Evolutionary conservation across 805 yeast genomes (phyloP).

Genomic region (Lipomyces sp.): DNA sequence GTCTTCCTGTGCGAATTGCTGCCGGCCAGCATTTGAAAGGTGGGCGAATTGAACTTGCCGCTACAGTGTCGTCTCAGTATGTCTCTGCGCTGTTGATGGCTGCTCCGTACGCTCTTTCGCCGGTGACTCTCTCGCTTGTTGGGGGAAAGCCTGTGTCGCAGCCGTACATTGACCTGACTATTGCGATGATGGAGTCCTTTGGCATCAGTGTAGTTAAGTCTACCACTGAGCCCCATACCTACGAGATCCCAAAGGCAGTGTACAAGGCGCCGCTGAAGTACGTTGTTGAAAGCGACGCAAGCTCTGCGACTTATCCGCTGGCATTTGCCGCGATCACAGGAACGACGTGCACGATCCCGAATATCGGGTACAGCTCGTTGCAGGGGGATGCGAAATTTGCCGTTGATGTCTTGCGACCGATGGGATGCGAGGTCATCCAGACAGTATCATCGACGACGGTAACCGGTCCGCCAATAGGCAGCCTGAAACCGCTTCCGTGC

Average conservation of each 20-base stretch:
- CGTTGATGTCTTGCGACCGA: constrained; percentile 82
- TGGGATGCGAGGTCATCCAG: constrained; percentile 91
- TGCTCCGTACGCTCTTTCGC: constrained; percentile 90
- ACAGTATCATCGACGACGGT: constrained; percentile 86
- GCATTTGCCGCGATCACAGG: constrained; percentile 98
- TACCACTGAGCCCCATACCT: constrained; percentile 71
- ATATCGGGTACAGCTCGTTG: constrained; percentile 83
- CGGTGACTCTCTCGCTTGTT: constrained; percentile 80
- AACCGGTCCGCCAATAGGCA: constrained; percentile 75
- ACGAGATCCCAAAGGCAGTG: constrained; percentile 80
- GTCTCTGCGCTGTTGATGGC: constrained; percentile 95
- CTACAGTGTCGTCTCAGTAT: constrained; percentile 95
- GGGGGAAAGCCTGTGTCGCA: constrained; percentile 98
- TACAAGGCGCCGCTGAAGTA: constrained; percentile 81
- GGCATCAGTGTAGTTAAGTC: constrained; percentile 76
- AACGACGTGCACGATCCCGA: constrained; percentile 86
- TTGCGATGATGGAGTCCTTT: constrained; percentile 87
- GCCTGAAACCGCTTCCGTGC: constrained; percentile 61
- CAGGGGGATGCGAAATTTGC: constrained; percentile 99
- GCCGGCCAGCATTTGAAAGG: constrained; percentile 76
- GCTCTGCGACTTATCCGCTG: constrained; percentile 95
- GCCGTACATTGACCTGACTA: constrained; percentile 94
- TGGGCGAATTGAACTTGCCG: constrained; percentile 89
- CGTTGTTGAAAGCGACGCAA: constrained; percentile 93
- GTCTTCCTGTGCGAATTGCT: constrained; percentile 71